Base-by-base conservation (phyloP, 345 rosid species). In the Reutealis trisperma region DNA sequence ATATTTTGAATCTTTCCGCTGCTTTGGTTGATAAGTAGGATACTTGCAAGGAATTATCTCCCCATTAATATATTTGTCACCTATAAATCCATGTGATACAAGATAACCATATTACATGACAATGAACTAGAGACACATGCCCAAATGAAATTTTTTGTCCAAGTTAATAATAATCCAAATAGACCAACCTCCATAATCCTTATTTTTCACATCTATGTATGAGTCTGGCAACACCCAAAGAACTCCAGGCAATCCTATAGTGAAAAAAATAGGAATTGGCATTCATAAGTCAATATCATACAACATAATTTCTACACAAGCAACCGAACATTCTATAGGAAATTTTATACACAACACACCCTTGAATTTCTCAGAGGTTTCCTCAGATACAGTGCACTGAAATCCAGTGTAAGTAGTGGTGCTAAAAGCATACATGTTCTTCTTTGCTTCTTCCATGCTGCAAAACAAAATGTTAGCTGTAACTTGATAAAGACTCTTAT, bases 141-240 rank as follows among this genome's bases (percentile, higher is more conserved):
- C 66, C 3, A 63, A 63, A 30, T 60, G 27, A 12, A 22, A 8
- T 24, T 51, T 51, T 15, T 51, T 51, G 18, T 51, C 15, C 55
- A 51, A 51, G 18, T 51, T 51, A 51, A 15, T 15, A 8, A 64
- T 2, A 21, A 34, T 15, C 34, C 3, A 64, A 45, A 24, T 10
- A 68, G 25, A 45, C 55, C 30, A 30, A 94, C 97, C 98, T 91
- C 97, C 98, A 78, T 94, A 93, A 82, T 94, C 98, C 78, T 93
- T 93, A 85, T 94, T 94, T 83, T 94, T 94, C 61, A 93, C 95
- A 80, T 94, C 94, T 55, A 94, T 93, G 84, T 91, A 93, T 8
- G 97, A 94, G 78, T 94, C 98, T 1, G 98, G 98, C 47, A 94
- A 84, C 58, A 93, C 97, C 98, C 97, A 93, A 10, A 93, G 94